Evolutionary conservation across 2,329 filamentous ascomycete species (phyloP), one percentile per base, ranked within the genome.

Genomic region (Fusarium agapanthi): DNA sequence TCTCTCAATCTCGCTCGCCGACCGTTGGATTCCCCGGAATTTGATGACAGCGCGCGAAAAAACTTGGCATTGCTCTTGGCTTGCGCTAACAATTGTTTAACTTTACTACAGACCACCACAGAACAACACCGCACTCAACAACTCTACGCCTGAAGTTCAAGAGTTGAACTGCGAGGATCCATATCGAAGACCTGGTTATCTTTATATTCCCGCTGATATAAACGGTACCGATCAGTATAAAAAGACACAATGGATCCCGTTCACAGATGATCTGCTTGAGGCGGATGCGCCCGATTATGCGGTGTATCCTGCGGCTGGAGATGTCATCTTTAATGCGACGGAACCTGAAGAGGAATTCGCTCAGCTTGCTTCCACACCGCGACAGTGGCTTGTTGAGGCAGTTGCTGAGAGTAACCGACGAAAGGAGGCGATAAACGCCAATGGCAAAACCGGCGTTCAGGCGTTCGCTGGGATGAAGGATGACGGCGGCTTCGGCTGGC

Each of bases 251-350:
- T 74, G 71, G 71, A 56, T 74, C 5, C 71, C 71, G 0, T 74
- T 66, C 24, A 69, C 60, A 15, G 64, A 74, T 14, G 54, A 72
- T 7, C 94, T 93, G 69, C 86, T 88, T 1, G 92, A 94, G 63
- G 90, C 92, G 7, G 78, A 84, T 4, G 79, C 83, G 0, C 87
- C 87, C 0, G 76, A 83, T 15, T 76, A 84, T 4, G 79, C 92
- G 12, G 76, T 81, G 10, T 69, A 82, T 11, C 80, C 83, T 47
- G 54, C 66, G 4, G 65, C 70, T 4, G 70, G 69, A 13, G 81
- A 89, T 1, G 90, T 91, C 56, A 81, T 94, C 80, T 91, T 90
- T 7, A 94, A 94, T 75, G 92, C 92, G 30, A 92, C 90, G 0
- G 79, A 85, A 5, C 79, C 66, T 7, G 71, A 74, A 26, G 40